phyloP scores from a whole-genome alignment of 2,329 filamentous ascomycete genomes.

The Ploettnerulaceae sp. region DNA sequence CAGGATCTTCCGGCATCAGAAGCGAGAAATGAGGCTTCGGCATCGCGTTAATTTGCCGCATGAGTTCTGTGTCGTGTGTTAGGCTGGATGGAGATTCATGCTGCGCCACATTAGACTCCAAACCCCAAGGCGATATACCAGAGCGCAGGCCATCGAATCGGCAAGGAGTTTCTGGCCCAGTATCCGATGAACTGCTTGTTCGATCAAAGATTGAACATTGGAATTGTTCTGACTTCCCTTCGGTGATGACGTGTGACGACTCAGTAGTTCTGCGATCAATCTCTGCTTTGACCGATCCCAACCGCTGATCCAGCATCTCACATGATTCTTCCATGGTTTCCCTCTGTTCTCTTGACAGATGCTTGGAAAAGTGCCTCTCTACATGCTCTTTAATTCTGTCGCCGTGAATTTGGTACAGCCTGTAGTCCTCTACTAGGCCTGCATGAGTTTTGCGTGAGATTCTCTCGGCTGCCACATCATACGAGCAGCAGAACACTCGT shows the following conservation, averaged over 20 bases:
- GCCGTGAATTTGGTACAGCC: slow-evolving; percentile 48
- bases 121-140: slow-evolving; percentile 28
- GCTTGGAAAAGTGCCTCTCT: slow-evolving; percentile 35
- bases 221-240: slow-evolving; percentile 33
- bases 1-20: slow-evolving; percentile 22
- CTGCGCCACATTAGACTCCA: slow-evolving; percentile 22
- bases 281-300: slow-evolving; percentile 38
- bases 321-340: slow-evolving; percentile 31
- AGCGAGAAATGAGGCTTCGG: slow-evolving; percentile 17
- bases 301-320: slow-evolving; percentile 34
- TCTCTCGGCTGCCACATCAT: slow-evolving; percentile 41
- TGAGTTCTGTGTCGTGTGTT: slow-evolving; percentile 21
- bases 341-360: slow-evolving; percentile 21
- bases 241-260: slow-evolving; percentile 37
- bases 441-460: slow-evolving; percentile 40
- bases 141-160: slow-evolving; percentile 27
- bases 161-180: slow-evolving; percentile 39
- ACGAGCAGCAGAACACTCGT: slow-evolving; percentile 45
- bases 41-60: slow-evolving; percentile 10
- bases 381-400: slow-evolving; percentile 43
- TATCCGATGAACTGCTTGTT: slow-evolving; percentile 45
- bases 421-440: slow-evolving; percentile 49
- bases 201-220: slow-evolving; percentile 48
- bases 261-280: slow-evolving; percentile 42
- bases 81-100: slow-evolving; percentile 27